Conservation (phyloP, 495 filamentous ascomycete species). For the Entonaema liquescens region DNA sequence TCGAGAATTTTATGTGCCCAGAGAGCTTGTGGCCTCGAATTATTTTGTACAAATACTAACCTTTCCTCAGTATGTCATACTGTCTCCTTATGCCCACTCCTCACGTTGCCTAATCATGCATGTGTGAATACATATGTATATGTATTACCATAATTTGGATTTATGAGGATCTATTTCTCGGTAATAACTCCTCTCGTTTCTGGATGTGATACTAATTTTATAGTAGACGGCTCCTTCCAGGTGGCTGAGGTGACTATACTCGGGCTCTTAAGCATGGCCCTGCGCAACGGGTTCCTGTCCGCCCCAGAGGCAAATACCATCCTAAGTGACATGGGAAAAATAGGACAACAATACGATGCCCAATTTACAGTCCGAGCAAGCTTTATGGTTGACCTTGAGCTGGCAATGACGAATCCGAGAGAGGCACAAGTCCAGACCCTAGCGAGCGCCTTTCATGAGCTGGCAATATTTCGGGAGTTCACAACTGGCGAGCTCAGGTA, state of each 20-base stretch:
- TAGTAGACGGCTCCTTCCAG: constrained; percentile 26
- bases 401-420: constrained; percentile 34
- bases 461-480: constrained; percentile 38
- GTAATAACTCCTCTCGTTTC: not conserved
- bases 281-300: constrained; percentile 33
- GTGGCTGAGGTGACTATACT: constrained; percentile 32
- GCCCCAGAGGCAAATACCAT: constrained; percentile 28
- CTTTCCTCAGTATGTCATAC: constrained; percentile 16
- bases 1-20: not conserved
- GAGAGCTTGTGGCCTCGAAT: not conserved
- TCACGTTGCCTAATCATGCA: not conserved
- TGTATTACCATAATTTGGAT: not conserved
- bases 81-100: constrained; percentile 6
- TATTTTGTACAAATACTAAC: constrained; percentile 17
- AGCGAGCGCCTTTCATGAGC: constrained; percentile 36
- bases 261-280: constrained; percentile 39
- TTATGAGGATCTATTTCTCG: not conserved
- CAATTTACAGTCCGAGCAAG: constrained; percentile 30
- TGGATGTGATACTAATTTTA: constrained; percentile 12
- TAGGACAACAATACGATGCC: constrained; percentile 27
- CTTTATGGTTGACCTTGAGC: constrained; percentile 41
- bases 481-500: constrained; percentile 36
- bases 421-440: constrained; percentile 36
- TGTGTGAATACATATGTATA: not conserved
- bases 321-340: constrained; percentile 20